Conservation (phyloP, 805 yeast species). For the Metschnikowia bowlesiae region DNA sequence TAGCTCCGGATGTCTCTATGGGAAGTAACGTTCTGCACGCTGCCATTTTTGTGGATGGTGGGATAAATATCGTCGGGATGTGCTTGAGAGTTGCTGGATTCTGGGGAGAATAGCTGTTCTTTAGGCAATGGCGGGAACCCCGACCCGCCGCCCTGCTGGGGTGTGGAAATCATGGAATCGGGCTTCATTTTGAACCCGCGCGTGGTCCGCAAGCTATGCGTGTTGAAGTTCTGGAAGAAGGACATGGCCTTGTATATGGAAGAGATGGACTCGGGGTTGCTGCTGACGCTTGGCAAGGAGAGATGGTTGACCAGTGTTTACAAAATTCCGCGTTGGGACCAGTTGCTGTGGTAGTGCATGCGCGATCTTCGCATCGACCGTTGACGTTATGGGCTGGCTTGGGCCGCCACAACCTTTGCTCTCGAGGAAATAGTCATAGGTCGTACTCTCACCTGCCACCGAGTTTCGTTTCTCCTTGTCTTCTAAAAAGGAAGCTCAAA, state of each 20-base stretch:
- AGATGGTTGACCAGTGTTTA: conserved; percentile 10
- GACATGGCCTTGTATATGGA: conserved; percentile 22
- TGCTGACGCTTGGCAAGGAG: conserved; percentile 2
- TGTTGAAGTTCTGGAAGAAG: conserved; percentile 41
- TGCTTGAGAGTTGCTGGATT: not conserved
- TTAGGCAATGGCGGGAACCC: conserved; percentile 28
- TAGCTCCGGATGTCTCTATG: conserved; percentile 78
- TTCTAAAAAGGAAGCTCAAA: too few species aligned
- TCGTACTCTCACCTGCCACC: too few species aligned
- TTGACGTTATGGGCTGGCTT: not conserved
- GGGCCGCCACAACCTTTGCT: too few species aligned
- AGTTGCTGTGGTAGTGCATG: conserved; percentile 2
- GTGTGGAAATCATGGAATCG: conserved; percentile 36
- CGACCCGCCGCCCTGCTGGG: conserved; percentile 28
- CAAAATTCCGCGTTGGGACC: conserved; percentile 13
- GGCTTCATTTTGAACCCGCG: conserved; percentile 42
- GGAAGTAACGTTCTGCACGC: conserved; percentile 35
- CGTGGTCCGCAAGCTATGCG: conserved; percentile 39
- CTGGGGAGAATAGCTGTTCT: conserved; percentile 9
- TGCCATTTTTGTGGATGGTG: conserved; percentile 23
- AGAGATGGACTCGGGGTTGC: not conserved
- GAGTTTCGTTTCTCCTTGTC: too few species aligned
- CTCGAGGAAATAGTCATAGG: too few species aligned
- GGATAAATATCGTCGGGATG: conserved; percentile 19
- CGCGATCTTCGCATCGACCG: too few species aligned